Evolutionary conservation across 352 stramenopile genomes (phyloP).

Genomic region (Blastocystis sp.): DNA sequence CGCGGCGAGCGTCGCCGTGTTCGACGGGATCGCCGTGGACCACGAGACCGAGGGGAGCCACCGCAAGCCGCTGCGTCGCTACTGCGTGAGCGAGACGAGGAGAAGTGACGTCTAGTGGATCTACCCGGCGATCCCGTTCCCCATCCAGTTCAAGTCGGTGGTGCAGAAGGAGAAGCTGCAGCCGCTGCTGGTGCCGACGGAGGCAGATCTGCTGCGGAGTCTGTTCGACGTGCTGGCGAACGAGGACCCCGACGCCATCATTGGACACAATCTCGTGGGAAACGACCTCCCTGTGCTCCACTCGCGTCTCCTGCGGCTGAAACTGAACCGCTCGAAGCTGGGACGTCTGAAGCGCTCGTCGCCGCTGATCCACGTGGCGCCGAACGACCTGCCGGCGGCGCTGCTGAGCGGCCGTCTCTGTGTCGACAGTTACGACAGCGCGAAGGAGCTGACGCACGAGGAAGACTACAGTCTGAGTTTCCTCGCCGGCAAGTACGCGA

Average conservation of each 20-base stretch:
- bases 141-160: slow-evolving; percentile 69
- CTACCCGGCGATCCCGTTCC: slow-evolving; percentile 64
- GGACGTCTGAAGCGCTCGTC: slow-evolving; percentile 64
- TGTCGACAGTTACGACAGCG: slow-evolving; percentile 90
- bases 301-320: slow-evolving; percentile 79
- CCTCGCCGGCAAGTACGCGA: slow-evolving; percentile 79
- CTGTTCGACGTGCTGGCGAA: slow-evolving; percentile 78
- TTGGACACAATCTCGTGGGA: slow-evolving; percentile 93
- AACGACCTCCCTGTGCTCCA: slow-evolving; percentile 95
- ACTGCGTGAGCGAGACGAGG: slow-evolving; percentile 59
- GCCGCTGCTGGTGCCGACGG: slow-evolving; percentile 67
- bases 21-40: slow-evolving; percentile 65
- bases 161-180: slow-evolving; percentile 63
- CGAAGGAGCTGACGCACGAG: slow-evolving; percentile 92
- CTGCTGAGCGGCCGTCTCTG: slow-evolving; percentile 84
- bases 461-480: slow-evolving; percentile 91
- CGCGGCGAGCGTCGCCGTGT: slow-evolving; percentile 67
- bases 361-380: slow-evolving; percentile 66
- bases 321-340: slow-evolving; percentile 71
- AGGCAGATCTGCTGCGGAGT: slow-evolving; percentile 69
- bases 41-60: slow-evolving; percentile 60
- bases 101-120: slow-evolving; percentile 25
- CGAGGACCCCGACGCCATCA: slow-evolving; percentile 93
- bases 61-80: slow-evolving; percentile 61
- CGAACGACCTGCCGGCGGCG: slow-evolving; percentile 62